Base-by-base conservation (phyloP, 1,284 basidiomycete genomes). In the Sanghuangporus weigelae region DNA sequence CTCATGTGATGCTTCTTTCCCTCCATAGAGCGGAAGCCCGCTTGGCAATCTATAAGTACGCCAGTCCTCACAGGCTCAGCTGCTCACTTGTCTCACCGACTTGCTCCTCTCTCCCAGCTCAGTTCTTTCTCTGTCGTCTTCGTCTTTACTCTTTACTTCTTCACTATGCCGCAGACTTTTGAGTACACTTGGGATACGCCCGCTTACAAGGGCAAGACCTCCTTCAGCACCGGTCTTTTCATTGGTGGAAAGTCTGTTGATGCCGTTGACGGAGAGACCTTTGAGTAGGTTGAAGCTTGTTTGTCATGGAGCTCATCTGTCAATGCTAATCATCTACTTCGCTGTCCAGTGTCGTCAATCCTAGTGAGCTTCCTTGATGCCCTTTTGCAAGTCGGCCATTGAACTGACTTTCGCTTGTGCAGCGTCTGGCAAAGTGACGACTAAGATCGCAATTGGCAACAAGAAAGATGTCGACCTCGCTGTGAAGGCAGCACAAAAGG, bases 181-280 rank as follows among this genome's bases (percentile, higher is more conserved):
- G 74, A 73, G 31, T 75, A 92, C 80, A 75, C 85, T 56, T 91
- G 91, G 75, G 74, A 90, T 69, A 84, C 81, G 23, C 79, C 82
- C 68, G 71, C 78, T 68, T 92, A 78, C 85, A 90, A 90, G 77
- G 91, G 90, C 63, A 83, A 84, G 67, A 81, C 85, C 54, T 80
- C 81, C 60, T 83, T 93, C 76, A 79, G 76, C 67, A 87, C 89
- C 35, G 92, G 93, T 55, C 76, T 96, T 67, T 95, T 85, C 81
- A 93, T 96, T 78, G 80, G 87, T 76, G 90, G 90, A 74, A 76
- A 96, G 78, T 96, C 87, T 73, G 79, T 84, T 48, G 84, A 87
- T 67, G 90, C 89, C n/a, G 77, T 78, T n/a, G 82, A 86, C 63
- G 76, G 79, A 11, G 82, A 77, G 26, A 84, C 82, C 16, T 86